phyloP scores from a whole-genome alignment of 306 rosid species.

The Dalbergia cultrata region DNA sequence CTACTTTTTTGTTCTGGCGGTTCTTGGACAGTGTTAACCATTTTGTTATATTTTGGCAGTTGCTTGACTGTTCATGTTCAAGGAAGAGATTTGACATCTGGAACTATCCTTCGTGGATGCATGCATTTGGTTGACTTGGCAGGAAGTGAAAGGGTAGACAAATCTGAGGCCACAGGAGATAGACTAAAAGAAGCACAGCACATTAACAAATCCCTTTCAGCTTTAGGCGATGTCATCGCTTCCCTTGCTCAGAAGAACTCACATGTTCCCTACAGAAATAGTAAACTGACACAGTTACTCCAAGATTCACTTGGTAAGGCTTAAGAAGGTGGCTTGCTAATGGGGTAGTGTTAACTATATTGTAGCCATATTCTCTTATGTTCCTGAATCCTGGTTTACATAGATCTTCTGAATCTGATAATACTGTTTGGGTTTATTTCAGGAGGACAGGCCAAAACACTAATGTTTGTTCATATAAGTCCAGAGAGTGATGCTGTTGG shows the following conservation, averaged over 20 bases:
- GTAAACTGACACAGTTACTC: conserved; percentile 97
- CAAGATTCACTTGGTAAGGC: conserved; percentile 96
- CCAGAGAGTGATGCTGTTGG: conserved; percentile 90
- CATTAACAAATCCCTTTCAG: conserved; percentile 94
- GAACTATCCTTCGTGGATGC: conserved; percentile 83
- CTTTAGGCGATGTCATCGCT: conserved; percentile 97
- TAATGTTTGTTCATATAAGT: conserved; percentile 97
- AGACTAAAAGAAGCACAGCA: conserved; percentile 97
- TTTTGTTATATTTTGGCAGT: conserved; percentile 62
- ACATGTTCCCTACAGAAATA: conserved; percentile 94
- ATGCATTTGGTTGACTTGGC: conserved; percentile 99
- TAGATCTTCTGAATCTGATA: conserved; percentile 22
- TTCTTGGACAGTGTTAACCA: conserved; percentile 31
- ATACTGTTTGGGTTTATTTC: conserved; percentile 44
- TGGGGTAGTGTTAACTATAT: background rate
- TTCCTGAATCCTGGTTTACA: background rate
- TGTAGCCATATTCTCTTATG: conserved; percentile 3
- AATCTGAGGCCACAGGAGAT: conserved; percentile 98
- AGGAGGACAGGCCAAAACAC: conserved; percentile 98
- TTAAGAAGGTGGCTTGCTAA: conserved; percentile 29
- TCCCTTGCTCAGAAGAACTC: conserved; percentile 96
- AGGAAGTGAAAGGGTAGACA: conserved; percentile 98
- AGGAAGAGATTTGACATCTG: conserved; percentile 93
- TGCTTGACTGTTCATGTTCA: conserved; percentile 99
- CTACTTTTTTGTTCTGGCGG: conserved; percentile 13